Conservation (phyloP, 1,284 basidiomycete species). For the Microbotryomycetes sp. region DNA sequence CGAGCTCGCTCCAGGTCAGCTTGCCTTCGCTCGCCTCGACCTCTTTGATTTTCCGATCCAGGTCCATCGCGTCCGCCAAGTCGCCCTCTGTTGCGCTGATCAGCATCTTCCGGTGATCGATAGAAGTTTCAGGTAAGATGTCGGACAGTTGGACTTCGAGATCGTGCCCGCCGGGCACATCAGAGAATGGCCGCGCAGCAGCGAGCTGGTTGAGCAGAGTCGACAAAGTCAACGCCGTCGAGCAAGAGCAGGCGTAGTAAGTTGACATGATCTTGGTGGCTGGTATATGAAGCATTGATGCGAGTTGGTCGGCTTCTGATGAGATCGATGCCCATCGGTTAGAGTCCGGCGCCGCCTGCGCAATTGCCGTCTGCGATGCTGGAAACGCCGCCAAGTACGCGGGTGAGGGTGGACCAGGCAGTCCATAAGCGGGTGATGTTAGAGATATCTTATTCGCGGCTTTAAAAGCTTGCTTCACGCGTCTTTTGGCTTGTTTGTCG, state of each 20-base stretch:
- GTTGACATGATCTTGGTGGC: slow-evolving; percentile 10
- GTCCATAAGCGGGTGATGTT: slow-evolving; percentile 3
- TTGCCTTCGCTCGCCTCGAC: slow-evolving; percentile 8
- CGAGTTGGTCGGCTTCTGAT: slow-evolving; percentile 17
- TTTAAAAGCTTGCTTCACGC: slow-evolving; percentile 15
- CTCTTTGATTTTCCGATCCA: slow-evolving; percentile 14
- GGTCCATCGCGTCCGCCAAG: slow-evolving; percentile 24
- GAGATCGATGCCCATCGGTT: slow-evolving; percentile 21
- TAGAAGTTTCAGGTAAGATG: neutral
- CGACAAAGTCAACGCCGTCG: slow-evolving; percentile 14
- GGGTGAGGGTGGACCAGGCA: neutral
- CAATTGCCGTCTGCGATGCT: neutral
- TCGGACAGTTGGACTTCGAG: slow-evolving; percentile 12
- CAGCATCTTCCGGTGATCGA: neutral
- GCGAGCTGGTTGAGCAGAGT: slow-evolving; percentile 15
- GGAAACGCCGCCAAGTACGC: neutral
- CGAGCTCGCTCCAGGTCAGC: slow-evolving; percentile 13
- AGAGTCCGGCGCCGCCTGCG: neutral
- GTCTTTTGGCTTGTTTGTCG: neutral
- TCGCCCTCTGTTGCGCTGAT: slow-evolving; percentile 24
- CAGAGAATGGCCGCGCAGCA: slow-evolving; percentile 14
- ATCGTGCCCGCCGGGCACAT: slow-evolving; percentile 3
- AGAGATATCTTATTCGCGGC: slow-evolving; percentile 15
- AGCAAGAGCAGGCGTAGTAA: slow-evolving; percentile 15
- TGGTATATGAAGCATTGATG: slow-evolving; percentile 17